Conservation (phyloP, 106 monocot species). For the Posidonia australis region DNA sequence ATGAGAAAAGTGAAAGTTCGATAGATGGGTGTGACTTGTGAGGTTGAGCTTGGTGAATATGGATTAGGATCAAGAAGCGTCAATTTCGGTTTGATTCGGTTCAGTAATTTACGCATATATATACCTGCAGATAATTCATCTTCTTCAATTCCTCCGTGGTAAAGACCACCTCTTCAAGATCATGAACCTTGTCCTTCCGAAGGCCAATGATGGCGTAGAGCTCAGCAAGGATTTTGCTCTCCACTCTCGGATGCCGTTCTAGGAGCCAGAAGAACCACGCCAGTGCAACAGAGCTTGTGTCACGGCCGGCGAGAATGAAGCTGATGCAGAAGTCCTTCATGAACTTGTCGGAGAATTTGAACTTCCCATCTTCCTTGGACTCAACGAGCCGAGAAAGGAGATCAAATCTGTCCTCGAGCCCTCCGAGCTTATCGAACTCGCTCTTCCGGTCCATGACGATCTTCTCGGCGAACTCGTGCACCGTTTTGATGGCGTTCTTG, state of each 20-base stretch:
- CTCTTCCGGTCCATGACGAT: constrained; percentile 38
- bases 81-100: no score
- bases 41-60: no score
- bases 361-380: constrained; percentile 3
- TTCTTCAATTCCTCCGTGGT: constrained; percentile 39
- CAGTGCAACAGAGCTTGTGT: constrained; percentile 89
- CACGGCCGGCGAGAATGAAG: constrained; percentile 82
- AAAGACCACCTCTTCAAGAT: constrained; percentile 17
- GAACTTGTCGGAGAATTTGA: constrained; percentile 44
- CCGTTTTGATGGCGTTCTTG: constrained; percentile 24
- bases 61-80: no score
- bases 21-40: no score
- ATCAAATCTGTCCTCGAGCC: constrained; percentile 30
- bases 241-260: constrained; percentile 39
- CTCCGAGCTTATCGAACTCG: constrained; percentile 18
- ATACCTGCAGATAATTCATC: constrained; percentile 47
- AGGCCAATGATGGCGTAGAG: constrained; percentile 16
- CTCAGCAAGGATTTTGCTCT: constrained; percentile 42
- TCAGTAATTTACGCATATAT: no score
- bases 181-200: not conserved
- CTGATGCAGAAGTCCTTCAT: constrained; percentile 93
- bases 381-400: constrained; percentile 63
- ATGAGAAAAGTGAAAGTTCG: no score
- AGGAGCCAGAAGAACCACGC: constrained; percentile 94
- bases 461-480: constrained; percentile 65